Evolutionary conservation across 108 stramenopile genomes (phyloP), one percentile per base, ranked within the genome.

Genomic region (Skeletonema grethae): DNA sequence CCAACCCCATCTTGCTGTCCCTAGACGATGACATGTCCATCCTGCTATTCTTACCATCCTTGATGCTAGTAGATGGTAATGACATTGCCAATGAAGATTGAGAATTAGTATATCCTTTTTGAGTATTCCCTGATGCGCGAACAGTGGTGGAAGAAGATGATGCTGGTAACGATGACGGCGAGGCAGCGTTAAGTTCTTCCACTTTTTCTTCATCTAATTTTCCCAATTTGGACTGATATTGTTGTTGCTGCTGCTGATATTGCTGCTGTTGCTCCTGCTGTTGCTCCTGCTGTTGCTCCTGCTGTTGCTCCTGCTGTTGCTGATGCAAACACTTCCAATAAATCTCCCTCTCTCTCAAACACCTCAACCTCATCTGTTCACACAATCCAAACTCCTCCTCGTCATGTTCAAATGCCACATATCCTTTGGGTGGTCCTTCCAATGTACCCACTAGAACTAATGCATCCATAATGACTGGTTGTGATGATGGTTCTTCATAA

Each of bases 351-450:
- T 53, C 50, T 22, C 50, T 53, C 22, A 22, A 20, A 20, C 18
- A 53, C 18, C 20, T 20, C 22, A 53, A 22, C 22, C 50, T 20
- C 15, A 22, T 10, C 6, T 53, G 50, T 53, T 53, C 50, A 53
- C 20, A 22, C 50, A 22, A 67, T 65, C 72, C 72, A 30, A 69
- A 61, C 10, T 43, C 61, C 31, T 69, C 82, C 31, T 82, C 82
- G 48, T 82, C 82, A 57, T 82, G 82, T 73, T 82, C 82, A 35
- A 83, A 83, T 48, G 69, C 22, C 1, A 83, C 31, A 38, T 80
- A 80, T 16, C 82, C 82, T 35, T 28, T 64, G 2, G 82, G 82
- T 50, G 75, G 78, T 18, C 65, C 38, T 25, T 77, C 74, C 5
- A 79, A 35, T 22, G 82, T 83, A 12, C 71, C 82, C n/a, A 83